Percentiles rank a stretch among this genome's conserved stretches.
Evolutionary conservation across 129 eudicot genomes (phyloP).

Genomic region (Gnaphalium uliginosum): DNA sequence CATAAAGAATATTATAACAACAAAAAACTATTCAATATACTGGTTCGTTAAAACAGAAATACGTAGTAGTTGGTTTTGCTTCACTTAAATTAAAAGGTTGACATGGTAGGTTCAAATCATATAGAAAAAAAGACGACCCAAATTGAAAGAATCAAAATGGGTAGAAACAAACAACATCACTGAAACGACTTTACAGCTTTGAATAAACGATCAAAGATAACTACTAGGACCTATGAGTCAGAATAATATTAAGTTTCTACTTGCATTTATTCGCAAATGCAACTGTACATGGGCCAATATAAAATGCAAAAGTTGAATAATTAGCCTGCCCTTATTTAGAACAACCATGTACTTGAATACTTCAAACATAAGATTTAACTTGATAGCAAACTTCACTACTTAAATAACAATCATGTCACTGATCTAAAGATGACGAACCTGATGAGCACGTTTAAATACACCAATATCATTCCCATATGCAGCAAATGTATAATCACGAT

Average conservation of each 20-base stretch:
- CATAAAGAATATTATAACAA: neutral
- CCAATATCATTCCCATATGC: slow-evolving; percentile 88
- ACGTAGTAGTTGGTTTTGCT: neutral
- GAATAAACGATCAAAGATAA: too few relatives aligned
- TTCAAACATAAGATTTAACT: too few relatives aligned
- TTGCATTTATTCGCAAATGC: neutral
- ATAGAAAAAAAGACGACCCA: too few relatives aligned
- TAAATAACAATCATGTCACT: neutral
- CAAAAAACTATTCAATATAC: neutral
- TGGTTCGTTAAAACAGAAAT: neutral
- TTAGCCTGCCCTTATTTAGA: neutral
- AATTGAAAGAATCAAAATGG: too few relatives aligned
- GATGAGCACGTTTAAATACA: slow-evolving; percentile 94
- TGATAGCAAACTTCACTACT: too few relatives aligned
- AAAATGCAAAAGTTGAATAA: neutral
- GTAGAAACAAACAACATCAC: too few relatives aligned
- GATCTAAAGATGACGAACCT: slow-evolving; percentile 45
- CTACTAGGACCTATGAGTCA: neutral
- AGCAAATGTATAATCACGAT: slow-evolving; percentile 94
- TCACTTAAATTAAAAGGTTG: neutral
- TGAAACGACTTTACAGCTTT: too few relatives aligned
- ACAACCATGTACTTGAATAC: neutral
- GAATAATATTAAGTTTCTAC: neutral
- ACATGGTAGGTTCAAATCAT: neutral
- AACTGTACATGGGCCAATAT: neutral